phyloP scores from a whole-genome alignment of 352 stramenopile genomes.

The Pythium sp. region DNA sequence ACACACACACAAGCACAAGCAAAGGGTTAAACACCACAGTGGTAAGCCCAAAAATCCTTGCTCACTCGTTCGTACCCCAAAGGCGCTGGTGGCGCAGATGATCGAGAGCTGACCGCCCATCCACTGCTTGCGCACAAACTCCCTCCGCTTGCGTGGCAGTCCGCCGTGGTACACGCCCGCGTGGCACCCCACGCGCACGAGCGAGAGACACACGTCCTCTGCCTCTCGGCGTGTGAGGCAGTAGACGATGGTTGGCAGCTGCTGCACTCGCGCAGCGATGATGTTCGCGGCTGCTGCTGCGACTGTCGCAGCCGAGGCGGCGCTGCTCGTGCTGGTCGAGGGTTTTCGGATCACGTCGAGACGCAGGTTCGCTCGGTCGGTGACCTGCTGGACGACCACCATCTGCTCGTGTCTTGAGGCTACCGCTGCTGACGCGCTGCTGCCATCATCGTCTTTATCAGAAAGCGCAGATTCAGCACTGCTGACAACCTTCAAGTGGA shows the following conservation, averaged over 20 bases:
- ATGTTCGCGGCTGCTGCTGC: conserved; percentile 28
- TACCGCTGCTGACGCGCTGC: neutral
- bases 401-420: conserved; percentile 24
- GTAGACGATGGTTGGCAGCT: conserved; percentile 60
- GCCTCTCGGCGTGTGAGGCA: conserved; percentile 73
- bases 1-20: neutral
- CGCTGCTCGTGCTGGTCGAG: neutral
- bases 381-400: conserved; percentile 62
- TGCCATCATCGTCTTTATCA: neutral
- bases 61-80: conserved; percentile 42
- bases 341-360: conserved; percentile 61
- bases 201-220: conserved; percentile 48
- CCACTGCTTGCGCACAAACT: conserved; percentile 80
- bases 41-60: neutral
- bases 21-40: neutral
- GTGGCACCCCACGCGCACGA: conserved; percentile 47
- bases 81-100: conserved; percentile 77
- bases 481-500: conserved; percentile 28
- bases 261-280: conserved; percentile 34
- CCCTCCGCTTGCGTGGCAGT: conserved; percentile 44
- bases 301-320: neutral
- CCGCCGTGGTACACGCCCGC: conserved; percentile 76
- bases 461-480: neutral
- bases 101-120: conserved; percentile 68
- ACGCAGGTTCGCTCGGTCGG: conserved; percentile 58